These are phyloP conservation scores for Tylopilus balloui DNA, from an alignment of 768 basidiomycete species.

Conservation along the genomic window DNA sequence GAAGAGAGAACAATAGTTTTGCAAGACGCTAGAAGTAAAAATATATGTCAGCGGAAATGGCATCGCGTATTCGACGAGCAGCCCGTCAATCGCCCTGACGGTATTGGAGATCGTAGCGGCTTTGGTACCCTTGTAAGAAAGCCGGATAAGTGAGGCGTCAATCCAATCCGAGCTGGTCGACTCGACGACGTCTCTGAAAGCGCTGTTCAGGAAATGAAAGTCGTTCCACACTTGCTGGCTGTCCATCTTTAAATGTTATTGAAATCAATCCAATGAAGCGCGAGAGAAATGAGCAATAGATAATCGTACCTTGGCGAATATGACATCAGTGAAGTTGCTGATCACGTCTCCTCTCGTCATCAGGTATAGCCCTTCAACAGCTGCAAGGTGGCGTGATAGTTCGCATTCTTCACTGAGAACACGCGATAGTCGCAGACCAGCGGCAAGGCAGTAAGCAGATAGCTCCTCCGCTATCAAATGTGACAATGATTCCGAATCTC, in stretches of 20 bases:
- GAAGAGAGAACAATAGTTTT: slow-evolving; percentile 63
- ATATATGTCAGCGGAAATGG: slow-evolving; percentile 81
- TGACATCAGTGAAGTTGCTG: slow-evolving; percentile 64
- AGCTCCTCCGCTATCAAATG: slow-evolving; percentile 60
- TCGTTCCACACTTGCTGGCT: slow-evolving; percentile 67
- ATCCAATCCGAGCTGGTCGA: slow-evolving; percentile 53
- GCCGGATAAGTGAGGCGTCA: slow-evolving; percentile 62
- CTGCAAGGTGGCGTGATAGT: slow-evolving; percentile 54
- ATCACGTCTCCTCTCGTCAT: slow-evolving; percentile 78
- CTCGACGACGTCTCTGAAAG: slow-evolving; percentile 64
- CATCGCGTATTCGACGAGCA: slow-evolving; percentile 73
- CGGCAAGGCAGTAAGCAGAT: slow-evolving; percentile 48
- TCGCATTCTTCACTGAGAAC: slow-evolving; percentile 65
- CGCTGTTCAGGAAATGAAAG: slow-evolving; percentile 79
- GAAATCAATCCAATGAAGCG: background rate
- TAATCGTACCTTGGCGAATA: slow-evolving; percentile 64
- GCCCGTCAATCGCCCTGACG: slow-evolving; percentile 60
- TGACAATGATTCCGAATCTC: slow-evolving; percentile 61
- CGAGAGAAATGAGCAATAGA: background rate
- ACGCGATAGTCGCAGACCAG: slow-evolving; percentile 49
- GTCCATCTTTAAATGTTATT: slow-evolving; percentile 58
- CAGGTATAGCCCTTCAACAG: slow-evolving; percentile 66
- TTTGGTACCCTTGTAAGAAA: slow-evolving; percentile 58
- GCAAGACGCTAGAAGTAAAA: slow-evolving; percentile 53
- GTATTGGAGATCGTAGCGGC: slow-evolving; percentile 46